Percentiles rank a stretch among this genome's conserved stretches.
Conservation (phyloP, 2,329 filamentous ascomycete species). For the Cylindrodendrum hubeiense region DNA sequence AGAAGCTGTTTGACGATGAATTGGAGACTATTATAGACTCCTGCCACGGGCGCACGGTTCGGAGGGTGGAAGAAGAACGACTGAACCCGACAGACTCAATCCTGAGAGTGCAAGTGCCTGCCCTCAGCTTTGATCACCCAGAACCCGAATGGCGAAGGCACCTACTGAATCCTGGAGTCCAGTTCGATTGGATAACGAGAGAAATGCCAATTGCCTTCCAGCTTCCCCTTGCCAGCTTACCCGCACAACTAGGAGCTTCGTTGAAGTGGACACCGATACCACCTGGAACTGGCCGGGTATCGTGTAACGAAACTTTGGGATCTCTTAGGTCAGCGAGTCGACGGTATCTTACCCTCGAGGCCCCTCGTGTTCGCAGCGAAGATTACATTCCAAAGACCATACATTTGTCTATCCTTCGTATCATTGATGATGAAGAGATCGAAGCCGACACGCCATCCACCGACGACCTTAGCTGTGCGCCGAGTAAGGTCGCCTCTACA, state of each 20-base stretch:
- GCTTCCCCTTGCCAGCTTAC: background rate
- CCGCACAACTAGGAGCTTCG: conserved; percentile 26
- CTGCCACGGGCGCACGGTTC: conserved; percentile 20
- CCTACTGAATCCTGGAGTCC: conserved; percentile 34
- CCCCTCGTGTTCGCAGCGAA: conserved; percentile 29
- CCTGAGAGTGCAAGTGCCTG: conserved; percentile 46
- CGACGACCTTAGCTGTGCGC: no score
- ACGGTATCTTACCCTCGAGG: conserved; percentile 29
- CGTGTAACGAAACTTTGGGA: conserved; percentile 29
- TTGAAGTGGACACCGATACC: conserved; percentile 44
- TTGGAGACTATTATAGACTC: conserved; percentile 38
- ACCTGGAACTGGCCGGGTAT: conserved; percentile 5
- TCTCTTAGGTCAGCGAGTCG: conserved; percentile 10
- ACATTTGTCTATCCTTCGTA: conserved; percentile 25
- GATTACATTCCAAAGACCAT: conserved; percentile 23
- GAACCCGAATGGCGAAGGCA: conserved; percentile 39
- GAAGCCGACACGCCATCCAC: conserved; percentile 24
- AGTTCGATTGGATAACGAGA: conserved; percentile 43
- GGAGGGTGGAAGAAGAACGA: conserved; percentile 45
- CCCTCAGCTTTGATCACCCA: conserved; percentile 42
- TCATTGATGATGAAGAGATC: conserved; percentile 38
- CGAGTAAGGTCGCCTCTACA: background rate
- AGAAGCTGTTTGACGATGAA: conserved; percentile 39
- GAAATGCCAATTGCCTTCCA: background rate
- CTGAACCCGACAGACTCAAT: conserved; percentile 41